Conservation (phyloP, 2,329 filamentous ascomycete species). For the Claviceps pusilla region DNA sequence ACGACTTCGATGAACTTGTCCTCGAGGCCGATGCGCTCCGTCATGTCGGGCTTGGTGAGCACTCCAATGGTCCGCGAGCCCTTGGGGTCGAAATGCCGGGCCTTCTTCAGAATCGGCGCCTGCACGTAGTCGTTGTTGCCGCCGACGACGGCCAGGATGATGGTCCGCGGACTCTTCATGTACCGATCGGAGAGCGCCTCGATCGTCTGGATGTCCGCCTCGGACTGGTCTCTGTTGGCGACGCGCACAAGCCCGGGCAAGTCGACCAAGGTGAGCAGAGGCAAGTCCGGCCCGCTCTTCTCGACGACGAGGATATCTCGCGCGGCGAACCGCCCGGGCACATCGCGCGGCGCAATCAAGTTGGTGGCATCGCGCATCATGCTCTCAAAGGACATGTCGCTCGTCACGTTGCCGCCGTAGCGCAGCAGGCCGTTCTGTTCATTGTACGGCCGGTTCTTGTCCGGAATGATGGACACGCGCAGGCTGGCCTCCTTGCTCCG, state of each 20-base stretch:
- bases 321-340: constrained; percentile 35
- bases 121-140: constrained; percentile 41
- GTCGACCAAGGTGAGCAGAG: constrained; percentile 46
- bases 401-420: constrained; percentile 31
- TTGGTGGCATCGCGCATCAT: constrained; percentile 36
- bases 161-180: constrained; percentile 40
- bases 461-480: constrained; percentile 40
- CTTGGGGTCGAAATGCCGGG: constrained; percentile 33
- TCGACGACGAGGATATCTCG: constrained; percentile 43
- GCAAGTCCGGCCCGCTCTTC: constrained; percentile 42
- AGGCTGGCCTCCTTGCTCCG: constrained; percentile 28
- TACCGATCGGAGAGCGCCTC: constrained; percentile 36
- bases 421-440: constrained; percentile 33
- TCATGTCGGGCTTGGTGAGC: constrained; percentile 37
- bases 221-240: constrained; percentile 36
- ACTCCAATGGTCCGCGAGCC: constrained; percentile 36
- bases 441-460: constrained; percentile 29
- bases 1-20: constrained; percentile 40
- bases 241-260: constrained; percentile 43
- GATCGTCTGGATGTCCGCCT: constrained; percentile 37
- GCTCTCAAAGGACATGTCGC: constrained; percentile 31
- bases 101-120: constrained; percentile 35
- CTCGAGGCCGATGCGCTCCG: constrained; percentile 36
- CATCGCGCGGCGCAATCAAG: constrained; percentile 33
- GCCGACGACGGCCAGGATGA: constrained; percentile 40